Base-by-base conservation (phyloP, 345 rosid genomes). In the Adansonia digitata region DNA sequence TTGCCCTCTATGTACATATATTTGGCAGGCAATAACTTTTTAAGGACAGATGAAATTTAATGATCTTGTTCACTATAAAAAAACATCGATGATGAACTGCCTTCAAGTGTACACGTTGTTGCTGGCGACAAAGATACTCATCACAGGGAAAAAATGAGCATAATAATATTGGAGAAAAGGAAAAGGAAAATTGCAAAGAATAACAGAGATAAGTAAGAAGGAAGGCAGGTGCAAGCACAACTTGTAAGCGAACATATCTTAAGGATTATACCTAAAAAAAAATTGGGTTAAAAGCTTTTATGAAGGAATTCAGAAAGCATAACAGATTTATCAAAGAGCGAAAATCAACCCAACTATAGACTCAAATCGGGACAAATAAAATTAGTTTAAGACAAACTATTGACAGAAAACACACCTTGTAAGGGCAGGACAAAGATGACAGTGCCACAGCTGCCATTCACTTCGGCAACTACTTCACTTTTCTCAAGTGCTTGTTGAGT, bases 361-460 rank as follows among this genome's bases (percentile, higher is more conserved):
- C 5, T 60, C 9, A 14, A 60, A 62, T 7, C 40, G 7, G 34
- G 24, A 62, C 11, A 4, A 34, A 37, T 39, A 26, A 71, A 35
- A 71, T 51, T 51, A 69, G n/a, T 45, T 26, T 17, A 18, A n/a
- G 26, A 11, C 10, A 46, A 35, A 35, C 2, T 3, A 70, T 14
- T 6, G n/a, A 74, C 70, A 77, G 51, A 14, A 34, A 73, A 42
- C 2, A 29, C 57, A 83, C 86, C 66, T 78, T 76, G 77, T 73
- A 76, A 31, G 60, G 48, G 73, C 77, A 73, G 64, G 80, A 71
- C 22, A 71, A 71, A 20, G 74, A 71, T 55, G 74, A 53, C 22
- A 37, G 46, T 71, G 46, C 74, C 55, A 24, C 22, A 17, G 76
- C 78, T 59, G 84, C 84, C 70, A 65, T 65, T 65, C 51, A 65